Percentiles rank a stretch among this genome's conserved stretches.
Conservation (phyloP, 2,329 filamentous ascomycete species). For the Colletotrichum chrysophilum region DNA sequence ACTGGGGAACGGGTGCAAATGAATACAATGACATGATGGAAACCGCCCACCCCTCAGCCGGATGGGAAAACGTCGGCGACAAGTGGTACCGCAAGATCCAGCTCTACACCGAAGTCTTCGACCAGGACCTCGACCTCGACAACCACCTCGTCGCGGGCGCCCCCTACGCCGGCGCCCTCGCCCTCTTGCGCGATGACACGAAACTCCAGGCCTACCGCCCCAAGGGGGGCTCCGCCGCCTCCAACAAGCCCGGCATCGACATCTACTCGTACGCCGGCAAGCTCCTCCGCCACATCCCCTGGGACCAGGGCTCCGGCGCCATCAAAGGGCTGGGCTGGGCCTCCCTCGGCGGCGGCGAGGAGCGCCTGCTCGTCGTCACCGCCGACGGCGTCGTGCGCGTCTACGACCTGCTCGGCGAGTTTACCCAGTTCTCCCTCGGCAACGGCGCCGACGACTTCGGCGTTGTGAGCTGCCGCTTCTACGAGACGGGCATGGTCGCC, state of each 20-base stretch:
- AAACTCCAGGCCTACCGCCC: slow-evolving; percentile 83
- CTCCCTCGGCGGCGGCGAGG: slow-evolving; percentile 65
- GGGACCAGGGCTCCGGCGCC: slow-evolving; percentile 81
- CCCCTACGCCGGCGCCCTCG: slow-evolving; percentile 88
- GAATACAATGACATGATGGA: slow-evolving; percentile 54
- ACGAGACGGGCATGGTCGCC: slow-evolving; percentile 90
- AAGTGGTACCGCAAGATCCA: slow-evolving; percentile 95
- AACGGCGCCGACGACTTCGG: slow-evolving; percentile 88
- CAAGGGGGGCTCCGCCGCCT: slow-evolving; percentile 52
- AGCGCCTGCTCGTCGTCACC: slow-evolving; percentile 87
- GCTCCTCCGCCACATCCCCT: slow-evolving; percentile 83
- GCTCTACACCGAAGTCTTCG: slow-evolving; percentile 92
- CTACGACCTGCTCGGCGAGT: slow-evolving; percentile 93
- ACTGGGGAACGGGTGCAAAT: neutral
- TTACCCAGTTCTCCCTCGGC: slow-evolving; percentile 91
- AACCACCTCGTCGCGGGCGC: slow-evolving; percentile 92
- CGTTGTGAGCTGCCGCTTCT: slow-evolving; percentile 89
- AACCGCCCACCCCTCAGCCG: slow-evolving; percentile 72
- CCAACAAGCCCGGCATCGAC: slow-evolving; percentile 80
- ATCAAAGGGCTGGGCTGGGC: slow-evolving; percentile 95
- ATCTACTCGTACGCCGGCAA: slow-evolving; percentile 94
- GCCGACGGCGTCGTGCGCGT: slow-evolving; percentile 90
- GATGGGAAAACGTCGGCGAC: slow-evolving; percentile 94
- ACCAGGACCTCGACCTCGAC: slow-evolving; percentile 91
- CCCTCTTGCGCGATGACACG: slow-evolving; percentile 85